phyloP scores from a whole-genome alignment of 306 rosid species.

The Cucurbita maxima region DNA sequence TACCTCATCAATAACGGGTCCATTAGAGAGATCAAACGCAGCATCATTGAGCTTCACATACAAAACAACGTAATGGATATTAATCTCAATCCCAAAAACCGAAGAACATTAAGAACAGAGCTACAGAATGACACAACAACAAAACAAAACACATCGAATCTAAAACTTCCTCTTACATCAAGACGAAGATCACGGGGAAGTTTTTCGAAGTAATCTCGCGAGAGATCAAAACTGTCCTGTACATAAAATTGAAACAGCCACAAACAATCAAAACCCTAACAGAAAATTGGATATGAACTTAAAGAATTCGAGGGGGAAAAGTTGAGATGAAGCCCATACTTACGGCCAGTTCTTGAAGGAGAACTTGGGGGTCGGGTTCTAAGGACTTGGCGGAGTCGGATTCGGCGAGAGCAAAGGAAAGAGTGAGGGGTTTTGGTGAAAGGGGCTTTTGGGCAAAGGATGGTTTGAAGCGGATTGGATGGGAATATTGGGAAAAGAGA shows the following conservation, averaged over 20 bases:
- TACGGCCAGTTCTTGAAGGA: slow-evolving; percentile 58
- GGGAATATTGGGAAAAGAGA: slow-evolving; percentile 16
- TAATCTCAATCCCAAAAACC: not conserved
- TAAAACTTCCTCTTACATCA: slow-evolving; percentile 37
- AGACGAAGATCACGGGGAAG: slow-evolving; percentile 79
- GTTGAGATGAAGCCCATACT: slow-evolving; percentile 8
- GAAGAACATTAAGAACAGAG: not conserved
- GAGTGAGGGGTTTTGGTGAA: slow-evolving; percentile 17
- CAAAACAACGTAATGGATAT: slow-evolving; percentile 7
- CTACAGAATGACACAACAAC: not conserved
- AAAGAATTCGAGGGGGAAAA: not conserved
- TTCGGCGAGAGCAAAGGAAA: slow-evolving; percentile 49
- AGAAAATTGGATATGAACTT: not conserved
- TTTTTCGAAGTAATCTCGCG: slow-evolving; percentile 57
- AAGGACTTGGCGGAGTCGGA: slow-evolving; percentile 55
- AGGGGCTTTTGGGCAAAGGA: slow-evolving; percentile 2
- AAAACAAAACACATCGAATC: not conserved
- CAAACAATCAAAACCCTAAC: not conserved
- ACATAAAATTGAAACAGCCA: not conserved
- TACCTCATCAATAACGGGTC: slow-evolving; percentile 66
- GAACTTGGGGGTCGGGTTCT: slow-evolving; percentile 32
- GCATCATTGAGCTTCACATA: slow-evolving; percentile 71
- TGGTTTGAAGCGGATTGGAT: slow-evolving; percentile 19
- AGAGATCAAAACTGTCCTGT: slow-evolving; percentile 77
- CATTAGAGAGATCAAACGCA: slow-evolving; percentile 85